A percentile compares a stretch with the other conserved stretches of the same genome.
These are phyloP conservation scores for Alternaria alternata DNA, from an alignment of 2,329 filamentous ascomycete genomes.

Conservation along the genomic window DNA sequence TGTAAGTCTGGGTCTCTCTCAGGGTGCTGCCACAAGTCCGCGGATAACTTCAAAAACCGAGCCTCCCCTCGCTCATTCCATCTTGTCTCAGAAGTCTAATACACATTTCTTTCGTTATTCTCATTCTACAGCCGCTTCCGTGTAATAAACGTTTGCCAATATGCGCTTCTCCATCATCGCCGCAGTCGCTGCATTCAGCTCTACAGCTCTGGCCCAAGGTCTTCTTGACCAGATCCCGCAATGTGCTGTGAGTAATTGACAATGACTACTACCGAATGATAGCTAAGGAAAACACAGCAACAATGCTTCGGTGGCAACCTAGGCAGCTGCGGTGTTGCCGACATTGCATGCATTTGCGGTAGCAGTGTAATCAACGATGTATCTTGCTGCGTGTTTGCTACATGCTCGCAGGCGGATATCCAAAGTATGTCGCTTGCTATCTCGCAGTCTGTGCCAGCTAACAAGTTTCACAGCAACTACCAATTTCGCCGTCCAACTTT, in stretches of 20 bases:
- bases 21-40: background rate
- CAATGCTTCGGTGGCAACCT: slow-evolving; percentile 50
- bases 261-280: background rate
- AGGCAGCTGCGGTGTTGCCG: slow-evolving; percentile 50
- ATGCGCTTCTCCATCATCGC: slow-evolving; percentile 43
- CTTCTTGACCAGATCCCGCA: slow-evolving; percentile 33
- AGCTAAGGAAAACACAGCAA: slow-evolving; percentile 24
- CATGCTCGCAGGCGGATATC: slow-evolving; percentile 50
- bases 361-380: slow-evolving; percentile 50
- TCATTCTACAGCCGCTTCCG: background rate
- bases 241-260: slow-evolving; percentile 35
- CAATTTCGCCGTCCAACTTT: background rate
- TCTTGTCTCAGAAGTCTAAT: background rate
- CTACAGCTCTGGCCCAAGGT: slow-evolving; percentile 35
- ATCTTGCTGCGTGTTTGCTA: slow-evolving; percentile 55
- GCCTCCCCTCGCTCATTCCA: background rate
- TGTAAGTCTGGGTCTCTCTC: background rate
- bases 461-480: background rate
- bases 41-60: background rate
- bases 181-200: slow-evolving; percentile 34
- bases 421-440: slow-evolving; percentile 9
- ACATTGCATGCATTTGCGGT: slow-evolving; percentile 56
- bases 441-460: background rate
- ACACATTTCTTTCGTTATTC: background rate
- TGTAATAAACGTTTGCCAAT: background rate